Conservation (phyloP, 1,139 yeast genomes). For the Yamadazyma songkhlaensis region DNA sequence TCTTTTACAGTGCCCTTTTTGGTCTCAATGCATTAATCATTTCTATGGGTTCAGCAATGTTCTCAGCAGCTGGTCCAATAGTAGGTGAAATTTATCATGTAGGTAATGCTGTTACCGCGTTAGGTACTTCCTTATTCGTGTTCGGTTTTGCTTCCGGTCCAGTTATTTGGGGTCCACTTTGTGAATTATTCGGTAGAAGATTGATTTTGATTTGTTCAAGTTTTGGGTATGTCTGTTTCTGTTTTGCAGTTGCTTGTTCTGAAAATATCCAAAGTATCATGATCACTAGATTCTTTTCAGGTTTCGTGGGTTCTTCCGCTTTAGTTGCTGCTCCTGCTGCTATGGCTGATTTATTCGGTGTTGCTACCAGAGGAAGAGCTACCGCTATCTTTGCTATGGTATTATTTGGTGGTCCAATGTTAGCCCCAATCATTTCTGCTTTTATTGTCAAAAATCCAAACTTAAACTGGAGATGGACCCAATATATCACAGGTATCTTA, state of each 20-base stretch:
- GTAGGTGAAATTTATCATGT: slow-evolving; percentile 28
- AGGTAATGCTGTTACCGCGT: slow-evolving; percentile 33
- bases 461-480: slow-evolving; percentile 60
- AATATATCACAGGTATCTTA: slow-evolving; percentile 52
- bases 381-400: slow-evolving; percentile 32
- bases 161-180: slow-evolving; percentile 40
- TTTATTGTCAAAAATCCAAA: slow-evolving; percentile 29
- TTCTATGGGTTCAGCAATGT: slow-evolving; percentile 52
- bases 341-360: slow-evolving; percentile 38
- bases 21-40: slow-evolving; percentile 33
- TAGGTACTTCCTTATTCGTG: slow-evolving; percentile 42
- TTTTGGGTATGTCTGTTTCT: slow-evolving; percentile 32
- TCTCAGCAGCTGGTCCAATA: slow-evolving; percentile 26
- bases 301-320: slow-evolving; percentile 41
- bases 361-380: slow-evolving; percentile 35
- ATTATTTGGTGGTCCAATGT: slow-evolving; percentile 46
- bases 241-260: slow-evolving; percentile 39
- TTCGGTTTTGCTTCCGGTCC: slow-evolving; percentile 47
- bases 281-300: slow-evolving; percentile 42
- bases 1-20: slow-evolving; percentile 23
- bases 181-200: slow-evolving; percentile 41
- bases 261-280: slow-evolving; percentile 37
- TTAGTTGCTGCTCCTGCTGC: slow-evolving; percentile 45
- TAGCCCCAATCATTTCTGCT: slow-evolving; percentile 41
- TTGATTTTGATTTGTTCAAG: slow-evolving; percentile 25